A percentile compares a stretch with the other conserved stretches of the same genome.
Evolutionary conservation across 371 early-diverging fungal species (phyloP).

Genomic region (Mucor velutinosus): DNA sequence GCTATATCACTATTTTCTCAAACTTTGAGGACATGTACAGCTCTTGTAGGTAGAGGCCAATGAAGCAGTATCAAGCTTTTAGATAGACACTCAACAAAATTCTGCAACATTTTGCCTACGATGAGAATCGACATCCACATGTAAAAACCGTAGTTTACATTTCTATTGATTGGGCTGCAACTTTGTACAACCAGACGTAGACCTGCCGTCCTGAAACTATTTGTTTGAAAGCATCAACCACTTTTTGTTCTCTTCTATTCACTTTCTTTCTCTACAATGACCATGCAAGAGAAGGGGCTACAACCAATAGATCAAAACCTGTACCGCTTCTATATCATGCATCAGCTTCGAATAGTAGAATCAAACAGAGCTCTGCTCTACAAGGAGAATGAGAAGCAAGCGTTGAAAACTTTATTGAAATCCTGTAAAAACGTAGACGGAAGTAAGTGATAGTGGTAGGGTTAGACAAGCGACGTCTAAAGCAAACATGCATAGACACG

Average conservation of each 20-base stretch:
- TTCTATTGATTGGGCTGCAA: too few relatives aligned
- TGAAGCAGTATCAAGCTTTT: too few relatives aligned
- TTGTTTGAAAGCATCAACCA: too few relatives aligned
- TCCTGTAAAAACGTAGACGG: background rate
- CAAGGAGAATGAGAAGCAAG: background rate
- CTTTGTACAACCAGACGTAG: too few relatives aligned
- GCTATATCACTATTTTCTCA: too few relatives aligned
- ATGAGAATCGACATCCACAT: too few relatives aligned
- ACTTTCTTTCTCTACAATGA: background rate
- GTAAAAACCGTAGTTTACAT: too few relatives aligned
- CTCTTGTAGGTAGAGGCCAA: too few relatives aligned
- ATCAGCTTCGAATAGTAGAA: background rate
- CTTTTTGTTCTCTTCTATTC: background rate
- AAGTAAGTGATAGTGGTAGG: background rate
- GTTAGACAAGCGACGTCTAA: background rate
- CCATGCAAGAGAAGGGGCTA: background rate
- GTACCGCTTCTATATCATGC: background rate
- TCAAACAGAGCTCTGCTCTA: background rate
- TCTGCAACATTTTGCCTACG: too few relatives aligned
- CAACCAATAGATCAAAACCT: background rate
- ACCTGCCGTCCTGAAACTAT: too few relatives aligned
- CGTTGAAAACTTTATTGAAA: background rate
- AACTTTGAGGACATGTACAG: too few relatives aligned
- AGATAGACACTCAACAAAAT: too few relatives aligned
- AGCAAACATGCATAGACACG: background rate